A percentile compares a stretch with the other conserved stretches of the same genome.
Conservation (phyloP, 75 land plant genomes). For the Adiantum capillusveneris region DNA sequence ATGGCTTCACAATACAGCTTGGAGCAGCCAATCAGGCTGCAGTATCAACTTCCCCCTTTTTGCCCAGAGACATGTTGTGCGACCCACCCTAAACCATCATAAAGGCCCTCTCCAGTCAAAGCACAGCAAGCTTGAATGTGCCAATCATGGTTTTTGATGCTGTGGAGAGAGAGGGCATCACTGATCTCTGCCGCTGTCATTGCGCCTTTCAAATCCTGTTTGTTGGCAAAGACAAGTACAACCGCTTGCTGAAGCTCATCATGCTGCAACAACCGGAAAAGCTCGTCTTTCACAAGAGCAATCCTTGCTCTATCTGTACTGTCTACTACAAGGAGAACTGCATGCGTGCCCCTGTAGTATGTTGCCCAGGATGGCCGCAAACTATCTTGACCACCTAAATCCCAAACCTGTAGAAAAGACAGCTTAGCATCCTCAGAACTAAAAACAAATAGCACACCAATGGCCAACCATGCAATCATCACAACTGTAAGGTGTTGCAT, state of each 20-base stretch:
- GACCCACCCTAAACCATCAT: constrained; percentile 93
- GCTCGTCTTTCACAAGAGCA: constrained; percentile 82
- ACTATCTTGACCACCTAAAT: constrained; percentile 94
- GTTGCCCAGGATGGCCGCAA: constrained; percentile 93
- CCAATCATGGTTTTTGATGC: constrained; percentile 97
- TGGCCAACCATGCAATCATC: too few species aligned
- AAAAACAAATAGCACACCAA: too few species aligned
- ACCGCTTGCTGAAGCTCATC: constrained; percentile 78
- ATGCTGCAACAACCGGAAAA: constrained; percentile 79
- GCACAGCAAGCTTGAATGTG: constrained; percentile 95
- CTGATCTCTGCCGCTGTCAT: constrained; percentile 96
- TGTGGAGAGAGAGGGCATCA: constrained; percentile 87
- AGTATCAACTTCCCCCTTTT: neutral
- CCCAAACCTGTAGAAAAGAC: constrained; percentile 63
- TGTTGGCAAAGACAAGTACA: constrained; percentile 89
- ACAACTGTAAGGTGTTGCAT: too few species aligned
- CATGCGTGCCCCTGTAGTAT: constrained; percentile 88
- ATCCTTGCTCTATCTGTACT: constrained; percentile 94
- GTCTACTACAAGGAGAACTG: constrained; percentile 85
- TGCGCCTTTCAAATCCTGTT: constrained; percentile 96
- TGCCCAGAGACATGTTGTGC: constrained; percentile 84
- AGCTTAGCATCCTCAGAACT: too few species aligned
- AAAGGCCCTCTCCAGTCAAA: constrained; percentile 85
- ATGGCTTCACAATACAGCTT: too few species aligned
- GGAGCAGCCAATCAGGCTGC: neutral